phyloP scores from a whole-genome alignment of 179 eudicot genomes.

The Beta macrorhiza region DNA sequence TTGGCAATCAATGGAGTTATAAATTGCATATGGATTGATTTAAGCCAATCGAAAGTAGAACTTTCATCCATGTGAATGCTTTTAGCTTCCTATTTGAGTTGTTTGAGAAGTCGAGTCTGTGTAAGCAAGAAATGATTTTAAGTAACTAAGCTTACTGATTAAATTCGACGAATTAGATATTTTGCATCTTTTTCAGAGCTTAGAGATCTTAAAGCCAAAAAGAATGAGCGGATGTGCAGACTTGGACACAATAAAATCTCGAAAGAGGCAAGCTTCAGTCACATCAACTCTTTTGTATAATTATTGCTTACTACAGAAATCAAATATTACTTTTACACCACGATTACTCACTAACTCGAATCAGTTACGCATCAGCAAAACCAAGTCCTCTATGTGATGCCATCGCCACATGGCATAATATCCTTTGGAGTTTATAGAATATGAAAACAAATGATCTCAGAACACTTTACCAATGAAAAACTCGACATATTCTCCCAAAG shows the following conservation, averaged over 20 bases:
- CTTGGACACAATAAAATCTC: neutral
- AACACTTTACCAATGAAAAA: neutral
- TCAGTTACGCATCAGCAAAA: neutral
- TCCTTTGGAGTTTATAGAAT: neutral
- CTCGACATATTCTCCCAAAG: neutral
- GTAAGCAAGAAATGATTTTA: too few relatives aligned
- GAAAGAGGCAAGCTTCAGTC: neutral
- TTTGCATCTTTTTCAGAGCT: too few relatives aligned
- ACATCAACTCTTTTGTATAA: too few relatives aligned
- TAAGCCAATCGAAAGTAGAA: neutral
- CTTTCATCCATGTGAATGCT: neutral
- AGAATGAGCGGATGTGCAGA: neutral
- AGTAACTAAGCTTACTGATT: too few relatives aligned
- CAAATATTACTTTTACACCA: too few relatives aligned
- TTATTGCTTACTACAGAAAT: neutral
- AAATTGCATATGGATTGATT: neutral
- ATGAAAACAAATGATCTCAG: neutral
- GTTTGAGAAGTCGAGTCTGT: too few relatives aligned
- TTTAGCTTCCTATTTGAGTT: neutral
- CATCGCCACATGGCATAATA: neutral
- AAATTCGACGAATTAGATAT: too few relatives aligned
- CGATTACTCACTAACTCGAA: neutral
- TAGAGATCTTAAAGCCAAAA: neutral
- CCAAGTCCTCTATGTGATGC: neutral
- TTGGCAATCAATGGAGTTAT: neutral